phyloP scores from a whole-genome alignment of 176 grass and related monocot genomes.

The Melocanna baccifera region DNA sequence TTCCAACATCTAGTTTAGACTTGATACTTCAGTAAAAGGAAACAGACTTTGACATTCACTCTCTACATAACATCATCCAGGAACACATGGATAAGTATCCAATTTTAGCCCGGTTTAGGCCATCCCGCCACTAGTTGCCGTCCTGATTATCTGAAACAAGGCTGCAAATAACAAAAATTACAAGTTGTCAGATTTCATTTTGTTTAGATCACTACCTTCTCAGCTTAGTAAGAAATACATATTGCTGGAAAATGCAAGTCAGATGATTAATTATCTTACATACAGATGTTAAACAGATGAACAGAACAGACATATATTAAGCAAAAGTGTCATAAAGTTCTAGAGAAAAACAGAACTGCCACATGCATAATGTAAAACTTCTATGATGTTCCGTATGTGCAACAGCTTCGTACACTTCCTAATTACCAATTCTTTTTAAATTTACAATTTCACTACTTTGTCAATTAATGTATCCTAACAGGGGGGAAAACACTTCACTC shows the following conservation, averaged over 20 bases:
- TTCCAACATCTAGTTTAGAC: slow-evolving; percentile 4
- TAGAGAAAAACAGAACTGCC: not conserved
- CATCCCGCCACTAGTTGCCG: slow-evolving; percentile 41
- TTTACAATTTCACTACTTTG: not conserved
- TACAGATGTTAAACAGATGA: not conserved
- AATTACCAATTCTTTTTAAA: not conserved
- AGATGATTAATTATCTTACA: not conserved
- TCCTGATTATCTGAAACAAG: slow-evolving; percentile 68
- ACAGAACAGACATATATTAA: not conserved
- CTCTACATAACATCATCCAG: slow-evolving; percentile 21
- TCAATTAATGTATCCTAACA: not conserved
- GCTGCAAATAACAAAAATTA: slow-evolving; percentile 38
- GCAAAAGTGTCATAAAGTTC: not conserved
- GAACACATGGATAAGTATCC: not conserved
- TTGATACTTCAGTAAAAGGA: not conserved
- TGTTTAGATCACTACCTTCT: not conserved
- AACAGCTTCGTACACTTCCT: not conserved
- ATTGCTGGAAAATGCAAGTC: not conserved
- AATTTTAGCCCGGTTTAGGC: slow-evolving; percentile 24
- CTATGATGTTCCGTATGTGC: no score
- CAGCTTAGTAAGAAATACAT: not conserved
- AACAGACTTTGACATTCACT: not conserved
- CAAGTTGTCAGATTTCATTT: not conserved
- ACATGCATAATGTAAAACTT: not conserved
- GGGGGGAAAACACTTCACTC: not conserved